Base-by-base conservation (phyloP, 2,329 filamentous ascomycete genomes). In the Trichoderma sp. region DNA sequence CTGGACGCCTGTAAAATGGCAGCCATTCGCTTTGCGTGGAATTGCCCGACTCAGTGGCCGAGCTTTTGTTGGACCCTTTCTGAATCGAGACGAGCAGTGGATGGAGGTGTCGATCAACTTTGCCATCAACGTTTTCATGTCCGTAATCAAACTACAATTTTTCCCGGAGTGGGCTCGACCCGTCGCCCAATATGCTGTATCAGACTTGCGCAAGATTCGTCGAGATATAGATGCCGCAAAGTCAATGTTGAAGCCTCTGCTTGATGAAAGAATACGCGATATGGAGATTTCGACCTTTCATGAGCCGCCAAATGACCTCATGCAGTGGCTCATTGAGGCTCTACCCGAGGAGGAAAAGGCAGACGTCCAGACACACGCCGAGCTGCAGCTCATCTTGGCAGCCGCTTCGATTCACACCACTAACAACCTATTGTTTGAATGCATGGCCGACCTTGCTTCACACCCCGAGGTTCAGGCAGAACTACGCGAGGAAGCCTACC, bases 1-100 rank as follows among this genome's bases (percentile, higher is more conserved):
- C 73, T 89, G 88, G 88, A 88, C 84, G 1, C 76, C 85, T 0
- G 83, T 88, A 65, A 84, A 83, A 74, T 83, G 88, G 74, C 85
- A 87, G 47, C 83, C 84, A 0, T 85, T 88, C 71, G 80, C 86
- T 57, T 80, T 89, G 2, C 81, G 85, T 26, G 81, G 85, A 4
- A 80, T 90, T 12, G 84, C 87, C 7, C 84, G 87, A 2, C 75
- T 90, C 26, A 88, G 86, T 30, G 86, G 87, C 1, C 81, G 84
- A 23, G 82, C 85, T 5, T 88, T 89, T 73, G 83, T 88, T 7
- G 87, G 87, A 1, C 75, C 83, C 3, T 78, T 81, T 15, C 80
- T 88, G 70, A 87, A 84, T 74, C 85, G 86, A 20, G 80, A 85
- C 53, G 84, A 87, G 74, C 81, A 84, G 71, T 89, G 87, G 87